Evolutionary conservation across 768 basidiomycete species (phyloP).

Genomic region (Boletellus ananas): DNA sequence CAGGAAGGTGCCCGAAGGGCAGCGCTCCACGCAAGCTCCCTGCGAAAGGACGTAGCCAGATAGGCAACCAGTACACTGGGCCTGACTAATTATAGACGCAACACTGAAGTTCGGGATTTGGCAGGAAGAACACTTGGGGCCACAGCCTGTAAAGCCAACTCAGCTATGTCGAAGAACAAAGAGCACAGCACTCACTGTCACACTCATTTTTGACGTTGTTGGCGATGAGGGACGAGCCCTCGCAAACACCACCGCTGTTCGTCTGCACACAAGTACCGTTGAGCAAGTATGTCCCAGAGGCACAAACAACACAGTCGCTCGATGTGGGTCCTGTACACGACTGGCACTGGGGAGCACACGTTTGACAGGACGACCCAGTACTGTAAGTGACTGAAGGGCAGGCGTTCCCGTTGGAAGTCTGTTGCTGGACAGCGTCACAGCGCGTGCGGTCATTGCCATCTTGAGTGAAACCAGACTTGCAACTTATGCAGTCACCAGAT

Average conservation of each 20-base stretch:
- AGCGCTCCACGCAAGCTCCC: conserved; percentile 65
- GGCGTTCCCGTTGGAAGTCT: conserved; percentile 46
- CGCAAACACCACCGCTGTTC: conserved; percentile 67
- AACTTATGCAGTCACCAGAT: conserved; percentile 68
- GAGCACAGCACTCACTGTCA: conserved; percentile 49
- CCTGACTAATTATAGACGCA: conserved; percentile 59
- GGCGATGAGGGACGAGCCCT: conserved; percentile 64
- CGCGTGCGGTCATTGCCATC: conserved; percentile 61
- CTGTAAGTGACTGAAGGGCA: conserved; percentile 71
- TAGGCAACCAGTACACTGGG: conserved; percentile 75
- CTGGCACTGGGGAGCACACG: conserved; percentile 63
- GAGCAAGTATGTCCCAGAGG: conserved; percentile 54
- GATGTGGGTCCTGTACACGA: conserved; percentile 69
- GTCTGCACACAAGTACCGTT: conserved; percentile 70
- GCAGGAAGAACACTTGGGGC: conserved; percentile 78
- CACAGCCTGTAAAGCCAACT: conserved; percentile 55
- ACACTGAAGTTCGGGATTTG: conserved; percentile 67
- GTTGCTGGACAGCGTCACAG: conserved; percentile 53
- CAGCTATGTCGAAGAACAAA: neutral
- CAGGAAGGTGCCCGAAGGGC: conserved; percentile 71
- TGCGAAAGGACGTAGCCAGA: conserved; percentile 70
- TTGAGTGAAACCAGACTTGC: conserved; percentile 66
- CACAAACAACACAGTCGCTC: conserved; percentile 69
- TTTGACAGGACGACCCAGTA: conserved; percentile 48
- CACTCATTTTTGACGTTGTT: conserved; percentile 83